Evolutionary conservation across 1,139 yeast species (phyloP).

Genomic region (Candida tetrigidarum): DNA sequence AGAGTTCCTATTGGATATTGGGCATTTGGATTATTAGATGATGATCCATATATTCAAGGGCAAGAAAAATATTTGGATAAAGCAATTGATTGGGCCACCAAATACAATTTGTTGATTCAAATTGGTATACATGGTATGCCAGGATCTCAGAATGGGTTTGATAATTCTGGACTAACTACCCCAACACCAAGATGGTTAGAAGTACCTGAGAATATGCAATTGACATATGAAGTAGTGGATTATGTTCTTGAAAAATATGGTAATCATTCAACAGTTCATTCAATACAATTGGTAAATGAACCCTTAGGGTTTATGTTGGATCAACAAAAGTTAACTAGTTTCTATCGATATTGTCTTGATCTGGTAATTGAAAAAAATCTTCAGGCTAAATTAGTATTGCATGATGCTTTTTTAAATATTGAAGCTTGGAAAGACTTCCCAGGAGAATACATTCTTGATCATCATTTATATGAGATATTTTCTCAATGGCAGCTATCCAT

Average conservation of each 20-base stretch:
- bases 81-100: slow-evolving; percentile 27
- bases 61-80: slow-evolving; percentile 27
- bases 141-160: slow-evolving; percentile 35
- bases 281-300: slow-evolving; percentile 30
- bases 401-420: slow-evolving; percentile 28
- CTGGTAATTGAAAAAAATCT: slow-evolving; percentile 15
- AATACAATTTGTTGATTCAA: slow-evolving; percentile 23
- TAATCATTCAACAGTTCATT: slow-evolving; percentile 16
- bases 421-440: slow-evolving; percentile 25
- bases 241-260: slow-evolving; percentile 28
- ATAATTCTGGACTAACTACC: slow-evolving; percentile 27
- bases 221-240: slow-evolving; percentile 22
- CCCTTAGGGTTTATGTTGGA: slow-evolving; percentile 25
- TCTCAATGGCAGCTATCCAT: slow-evolving; percentile 22
- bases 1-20: slow-evolving; percentile 33
- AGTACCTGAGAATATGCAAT: slow-evolving; percentile 18
- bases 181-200: slow-evolving; percentile 19
- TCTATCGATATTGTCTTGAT: slow-evolving; percentile 19
- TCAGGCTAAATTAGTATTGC: slow-evolving; percentile 21
- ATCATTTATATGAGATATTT: slow-evolving; percentile 30
- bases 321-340: slow-evolving; percentile 19
- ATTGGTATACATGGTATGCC: slow-evolving; percentile 33
- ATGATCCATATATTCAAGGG: slow-evolving; percentile 29
- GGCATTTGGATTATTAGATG: slow-evolving; percentile 25
- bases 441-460: slow-evolving; percentile 24